A percentile compares a stretch with the other conserved stretches of the same genome.
Evolutionary conservation across 2,329 filamentous ascomycete genomes (phyloP).

Genomic region (Cryphonectria naterciae): DNA sequence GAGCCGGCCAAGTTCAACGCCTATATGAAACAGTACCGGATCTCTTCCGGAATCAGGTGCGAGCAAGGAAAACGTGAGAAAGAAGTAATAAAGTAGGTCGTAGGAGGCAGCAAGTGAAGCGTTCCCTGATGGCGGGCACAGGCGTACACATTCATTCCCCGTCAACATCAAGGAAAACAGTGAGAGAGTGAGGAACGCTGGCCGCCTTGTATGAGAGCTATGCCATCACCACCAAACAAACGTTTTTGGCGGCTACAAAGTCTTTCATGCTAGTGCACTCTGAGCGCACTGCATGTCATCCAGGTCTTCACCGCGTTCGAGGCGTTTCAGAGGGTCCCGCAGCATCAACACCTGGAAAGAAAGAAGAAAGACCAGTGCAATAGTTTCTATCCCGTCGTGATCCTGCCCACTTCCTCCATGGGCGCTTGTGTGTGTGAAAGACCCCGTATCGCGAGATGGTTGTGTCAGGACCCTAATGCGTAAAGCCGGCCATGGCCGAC

Average conservation of each 20-base stretch:
- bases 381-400: neutral
- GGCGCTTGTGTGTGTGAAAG: neutral
- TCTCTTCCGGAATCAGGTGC: conserved; percentile 10
- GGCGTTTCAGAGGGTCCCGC: neutral
- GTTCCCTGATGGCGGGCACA: neutral
- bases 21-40: conserved; percentile 1
- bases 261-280: neutral
- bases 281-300: neutral
- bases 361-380: neutral
- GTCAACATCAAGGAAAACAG: conserved; percentile 1
- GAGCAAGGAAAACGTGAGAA: conserved; percentile 12
- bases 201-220: neutral
- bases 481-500: neutral
- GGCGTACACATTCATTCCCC: conserved; percentile 5
- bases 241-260: neutral
- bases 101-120: neutral
- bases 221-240: neutral
- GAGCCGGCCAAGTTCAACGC: neutral
- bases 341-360: neutral
- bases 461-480: neutral
- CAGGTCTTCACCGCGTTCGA: neutral
- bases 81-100: neutral
- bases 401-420: neutral
- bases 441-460: neutral
- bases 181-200: neutral